Evolutionary conservation across 345 rosid species (phyloP), one percentile per base, ranked within the genome.

Genomic region (Litchi chinensis): DNA sequence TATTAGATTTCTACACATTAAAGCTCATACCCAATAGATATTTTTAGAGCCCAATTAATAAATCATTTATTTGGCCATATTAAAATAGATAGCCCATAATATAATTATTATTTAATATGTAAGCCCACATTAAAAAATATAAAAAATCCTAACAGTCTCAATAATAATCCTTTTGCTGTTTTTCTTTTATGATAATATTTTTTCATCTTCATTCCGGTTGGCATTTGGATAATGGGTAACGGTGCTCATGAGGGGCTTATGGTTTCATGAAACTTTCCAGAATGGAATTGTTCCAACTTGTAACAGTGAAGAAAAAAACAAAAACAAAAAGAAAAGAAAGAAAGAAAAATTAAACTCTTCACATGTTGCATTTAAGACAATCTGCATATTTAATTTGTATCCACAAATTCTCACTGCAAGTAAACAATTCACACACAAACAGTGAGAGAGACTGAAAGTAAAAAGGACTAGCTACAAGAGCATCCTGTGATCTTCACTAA

Each of bases 221-320:
- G 21, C 67, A 77, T 65, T 10, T 43, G n/a, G 76, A 65, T 16
- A 48, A 24, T 24, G 43, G 68, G 37, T 48, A 44, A 85, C 75
- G 60, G 67, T 32, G 78, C 70, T 79, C 87, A 82, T 79, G 87
- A 41, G 83, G 74, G 52, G 32, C 68, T 75, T 71, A 67, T 81
- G 81, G 75, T 18, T 56, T 65, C 67, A 76, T 79, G 21, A 5
- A 5, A 19, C 63, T 57, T 57, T 57, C 62, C 62, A 56, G 62
- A 56, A 57, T 19, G 63, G 19, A 56, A 15, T 56, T 22, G 4
- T 22, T 64, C 10, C 65, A 73, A 24, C 54, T 32, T 77, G 70
- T 82, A 44, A 32, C 21, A 77, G 26, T 11, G 71, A 39, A 60
- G 44, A 19, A 44, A 41, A 60, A 18, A 60, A 1, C 26, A 59